Evolutionary conservation across 2,329 filamentous ascomycete species (phyloP).

Genomic region (Atkinsonella hypoxylon): DNA sequence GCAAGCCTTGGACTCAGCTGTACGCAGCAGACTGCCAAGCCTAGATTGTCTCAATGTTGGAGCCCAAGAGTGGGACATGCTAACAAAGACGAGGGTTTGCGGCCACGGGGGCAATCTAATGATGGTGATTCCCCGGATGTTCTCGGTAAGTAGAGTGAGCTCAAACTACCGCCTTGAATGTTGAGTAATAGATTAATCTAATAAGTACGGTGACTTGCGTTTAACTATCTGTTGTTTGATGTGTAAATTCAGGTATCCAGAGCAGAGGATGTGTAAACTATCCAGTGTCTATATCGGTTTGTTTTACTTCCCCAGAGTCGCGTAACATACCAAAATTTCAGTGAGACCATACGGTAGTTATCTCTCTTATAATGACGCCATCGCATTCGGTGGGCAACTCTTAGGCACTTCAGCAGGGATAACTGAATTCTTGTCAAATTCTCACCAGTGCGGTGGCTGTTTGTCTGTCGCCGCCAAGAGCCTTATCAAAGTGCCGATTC

Average conservation of each 20-base stretch:
- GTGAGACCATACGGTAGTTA: too few species aligned
- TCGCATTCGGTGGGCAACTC: background rate
- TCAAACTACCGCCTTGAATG: background rate
- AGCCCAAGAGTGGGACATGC: background rate
- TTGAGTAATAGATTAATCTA: background rate
- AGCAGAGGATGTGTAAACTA: background rate
- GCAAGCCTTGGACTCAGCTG: background rate
- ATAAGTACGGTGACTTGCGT: background rate
- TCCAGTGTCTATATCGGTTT: background rate
- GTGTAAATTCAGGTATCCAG: background rate
- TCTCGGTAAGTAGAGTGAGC: background rate
- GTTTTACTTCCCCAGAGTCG: background rate
- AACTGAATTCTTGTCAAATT: background rate
- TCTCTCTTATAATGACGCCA: too few species aligned
- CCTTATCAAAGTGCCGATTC: background rate
- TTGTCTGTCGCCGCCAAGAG: background rate
- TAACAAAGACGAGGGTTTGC: background rate
- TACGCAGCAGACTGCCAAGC: conserved; percentile 3
- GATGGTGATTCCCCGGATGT: background rate
- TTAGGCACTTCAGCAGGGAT: background rate
- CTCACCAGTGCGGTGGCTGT: background rate
- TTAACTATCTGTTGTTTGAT: background rate
- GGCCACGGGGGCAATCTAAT: background rate
- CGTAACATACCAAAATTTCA: too few species aligned
- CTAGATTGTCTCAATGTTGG: background rate